Evolutionary conservation across 345 rosid genomes (phyloP).

Genomic region (Erysimum cheiranthoides): DNA sequence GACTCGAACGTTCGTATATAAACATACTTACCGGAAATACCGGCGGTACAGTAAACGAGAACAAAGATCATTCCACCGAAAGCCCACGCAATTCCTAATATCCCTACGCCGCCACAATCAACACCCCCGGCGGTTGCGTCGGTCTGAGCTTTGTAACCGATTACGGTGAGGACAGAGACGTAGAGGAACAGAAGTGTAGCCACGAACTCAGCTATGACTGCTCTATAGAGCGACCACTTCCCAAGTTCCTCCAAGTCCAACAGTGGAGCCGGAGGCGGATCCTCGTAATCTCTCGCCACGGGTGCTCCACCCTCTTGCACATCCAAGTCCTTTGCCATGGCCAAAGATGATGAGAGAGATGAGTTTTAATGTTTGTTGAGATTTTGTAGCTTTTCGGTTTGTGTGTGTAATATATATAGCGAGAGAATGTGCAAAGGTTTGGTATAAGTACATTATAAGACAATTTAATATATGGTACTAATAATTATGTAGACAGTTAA

Average conservation of each 20-base stretch:
- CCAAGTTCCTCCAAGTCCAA: slow-evolving; percentile 63
- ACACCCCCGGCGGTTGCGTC: slow-evolving; percentile 38
- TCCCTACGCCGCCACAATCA: slow-evolving; percentile 78
- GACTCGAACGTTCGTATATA: slow-evolving; percentile 28
- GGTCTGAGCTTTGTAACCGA: slow-evolving; percentile 73
- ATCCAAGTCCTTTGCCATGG: slow-evolving; percentile 64
- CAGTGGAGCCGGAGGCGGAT: slow-evolving; percentile 77
- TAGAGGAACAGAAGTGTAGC: slow-evolving; percentile 87
- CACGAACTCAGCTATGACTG: slow-evolving; percentile 79
- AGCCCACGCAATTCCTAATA: slow-evolving; percentile 94
- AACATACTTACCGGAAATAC: slow-evolving; percentile 70
- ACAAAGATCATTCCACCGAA: slow-evolving; percentile 97
- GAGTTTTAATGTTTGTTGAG: slow-evolving; percentile 21
- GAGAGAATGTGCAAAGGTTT: slow-evolving; percentile 7
- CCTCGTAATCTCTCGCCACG: slow-evolving; percentile 66
- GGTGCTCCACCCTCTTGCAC: slow-evolving; percentile 51
- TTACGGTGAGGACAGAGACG: slow-evolving; percentile 73
- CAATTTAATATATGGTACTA: slow-evolving; percentile 1
- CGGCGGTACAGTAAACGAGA: slow-evolving; percentile 94
- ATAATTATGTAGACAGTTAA: slow-evolving; percentile 35
- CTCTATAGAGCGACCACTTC: slow-evolving; percentile 81
- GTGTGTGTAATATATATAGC: slow-evolving; percentile 15
- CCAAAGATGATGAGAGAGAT: slow-evolving; percentile 33
- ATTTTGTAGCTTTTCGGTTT: slow-evolving; percentile 29
- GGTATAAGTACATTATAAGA: slow-evolving; percentile 33